phyloP scores from a whole-genome alignment of 345 rosid genomes.

The Euphorbia peplus region DNA sequence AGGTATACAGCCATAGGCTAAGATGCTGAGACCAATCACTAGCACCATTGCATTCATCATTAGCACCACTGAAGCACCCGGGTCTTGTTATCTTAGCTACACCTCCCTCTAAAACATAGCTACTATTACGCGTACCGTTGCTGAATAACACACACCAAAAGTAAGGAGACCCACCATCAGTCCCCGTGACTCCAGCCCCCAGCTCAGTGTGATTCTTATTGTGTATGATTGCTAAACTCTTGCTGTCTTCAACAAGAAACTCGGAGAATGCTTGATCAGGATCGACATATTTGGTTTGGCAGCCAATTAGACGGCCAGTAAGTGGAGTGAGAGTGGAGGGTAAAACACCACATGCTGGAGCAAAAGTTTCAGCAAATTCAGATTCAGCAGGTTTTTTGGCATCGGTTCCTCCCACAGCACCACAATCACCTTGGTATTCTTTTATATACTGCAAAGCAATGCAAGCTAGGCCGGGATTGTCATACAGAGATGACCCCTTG shows the following conservation, averaged over 20 bases:
- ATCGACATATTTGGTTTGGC: constrained; percentile 46
- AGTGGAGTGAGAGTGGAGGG: constrained; percentile 49
- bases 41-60: constrained; percentile 52
- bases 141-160: constrained; percentile 82
- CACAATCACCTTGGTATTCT: constrained; percentile 62
- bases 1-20: constrained; percentile 23
- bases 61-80: constrained; percentile 76
- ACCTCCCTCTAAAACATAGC: constrained; percentile 54
- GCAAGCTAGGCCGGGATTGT: constrained; percentile 65
- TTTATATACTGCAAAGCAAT: constrained; percentile 72
- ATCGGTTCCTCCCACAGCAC: constrained; percentile 50
- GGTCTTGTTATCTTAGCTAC: constrained; percentile 49
- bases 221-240: constrained; percentile 53
- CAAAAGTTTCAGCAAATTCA: constrained; percentile 51
- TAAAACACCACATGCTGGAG: constrained; percentile 60
- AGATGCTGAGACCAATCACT: constrained; percentile 20
- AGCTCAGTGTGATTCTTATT: constrained; percentile 64
- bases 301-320: constrained; percentile 65
- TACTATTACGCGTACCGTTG: constrained; percentile 50
- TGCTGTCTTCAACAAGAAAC: constrained; percentile 44
- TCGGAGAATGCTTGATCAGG: constrained; percentile 58
- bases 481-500: constrained; percentile 45
- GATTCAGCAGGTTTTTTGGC: constrained; percentile 67
- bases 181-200: constrained; percentile 60
- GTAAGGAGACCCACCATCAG: constrained; percentile 60